A percentile compares a stretch with the other conserved stretches of the same genome.
Evolutionary conservation across 2,329 filamentous ascomycete genomes (phyloP).

Genomic region (Pseudopyrenochaeta lycopersici): DNA sequence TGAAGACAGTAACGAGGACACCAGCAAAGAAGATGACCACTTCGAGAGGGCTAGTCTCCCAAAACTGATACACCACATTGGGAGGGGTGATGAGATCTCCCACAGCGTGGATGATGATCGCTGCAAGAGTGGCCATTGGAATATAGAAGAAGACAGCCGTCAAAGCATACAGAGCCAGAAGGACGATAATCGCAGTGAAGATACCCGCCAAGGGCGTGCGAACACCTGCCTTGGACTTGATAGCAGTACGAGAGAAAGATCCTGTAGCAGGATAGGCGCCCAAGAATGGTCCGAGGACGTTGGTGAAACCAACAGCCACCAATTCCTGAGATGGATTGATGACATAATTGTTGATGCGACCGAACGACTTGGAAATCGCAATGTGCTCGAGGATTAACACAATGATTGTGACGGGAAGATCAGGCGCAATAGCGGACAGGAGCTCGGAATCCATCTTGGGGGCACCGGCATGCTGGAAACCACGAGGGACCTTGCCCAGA

Average conservation of each 20-base stretch:
- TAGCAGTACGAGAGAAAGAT: slow-evolving; percentile 94
- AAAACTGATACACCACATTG: slow-evolving; percentile 93
- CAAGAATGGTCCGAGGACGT: slow-evolving; percentile 88
- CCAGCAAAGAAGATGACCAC: slow-evolving; percentile 93
- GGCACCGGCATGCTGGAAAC: slow-evolving; percentile 81
- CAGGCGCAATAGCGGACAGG: slow-evolving; percentile 71
- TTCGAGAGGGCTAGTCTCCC: slow-evolving; percentile 89
- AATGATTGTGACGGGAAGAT: slow-evolving; percentile 87
- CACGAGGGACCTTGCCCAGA: slow-evolving; percentile 50
- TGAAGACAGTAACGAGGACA: slow-evolving; percentile 88
- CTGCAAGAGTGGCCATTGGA: slow-evolving; percentile 79
- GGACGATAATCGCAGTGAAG: slow-evolving; percentile 84
- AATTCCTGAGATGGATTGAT: slow-evolving; percentile 97
- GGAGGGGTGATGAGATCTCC: slow-evolving; percentile 91
- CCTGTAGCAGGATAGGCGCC: slow-evolving; percentile 93
- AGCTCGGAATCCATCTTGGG: slow-evolving; percentile 74
- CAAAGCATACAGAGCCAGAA: slow-evolving; percentile 89
- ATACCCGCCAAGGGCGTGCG: slow-evolving; percentile 89
- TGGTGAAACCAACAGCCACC: slow-evolving; percentile 89
- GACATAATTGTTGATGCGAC: slow-evolving; percentile 92
- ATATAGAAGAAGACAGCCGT: slow-evolving; percentile 95
- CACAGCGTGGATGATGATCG: slow-evolving; percentile 95
- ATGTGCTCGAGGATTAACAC: slow-evolving; percentile 98
- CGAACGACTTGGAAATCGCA: slow-evolving; percentile 96
- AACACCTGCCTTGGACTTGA: slow-evolving; percentile 96